These are phyloP conservation scores for Rhynchosporium graminicola DNA, from an alignment of 2,329 filamentous ascomycete genomes.

Conservation along the genomic window DNA sequence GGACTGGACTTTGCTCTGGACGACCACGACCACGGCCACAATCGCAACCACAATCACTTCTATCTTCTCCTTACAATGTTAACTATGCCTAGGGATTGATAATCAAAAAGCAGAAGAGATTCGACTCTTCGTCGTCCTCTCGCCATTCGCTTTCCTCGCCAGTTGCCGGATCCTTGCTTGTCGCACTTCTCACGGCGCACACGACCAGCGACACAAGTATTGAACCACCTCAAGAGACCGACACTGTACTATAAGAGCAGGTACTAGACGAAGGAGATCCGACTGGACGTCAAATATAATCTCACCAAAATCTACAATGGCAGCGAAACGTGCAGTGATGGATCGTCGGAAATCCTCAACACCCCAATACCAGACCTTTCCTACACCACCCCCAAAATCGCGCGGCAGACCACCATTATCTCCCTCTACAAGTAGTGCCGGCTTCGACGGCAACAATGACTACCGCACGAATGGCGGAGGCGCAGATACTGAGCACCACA, in stretches of 20 bases:
- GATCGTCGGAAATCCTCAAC: slow-evolving; percentile 43
- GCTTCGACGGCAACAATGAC: slow-evolving; percentile 39
- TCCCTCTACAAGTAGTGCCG: slow-evolving; percentile 40
- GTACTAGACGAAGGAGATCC: background rate
- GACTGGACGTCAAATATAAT: background rate
- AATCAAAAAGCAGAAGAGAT: slow-evolving; percentile 16
- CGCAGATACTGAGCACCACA: slow-evolving; percentile 40
- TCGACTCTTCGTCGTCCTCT: slow-evolving; percentile 15
- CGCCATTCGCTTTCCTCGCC: background rate
- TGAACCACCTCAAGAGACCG: background rate
- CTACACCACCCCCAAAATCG: slow-evolving; percentile 69
- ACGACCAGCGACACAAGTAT: slow-evolving; percentile 8
- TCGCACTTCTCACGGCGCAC: slow-evolving; percentile 13
- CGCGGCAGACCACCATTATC: slow-evolving; percentile 49
- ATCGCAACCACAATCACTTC: background rate
- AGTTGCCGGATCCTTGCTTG: background rate
- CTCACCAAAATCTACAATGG: slow-evolving; percentile 9
- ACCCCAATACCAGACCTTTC: slow-evolving; percentile 79
- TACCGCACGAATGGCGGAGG: slow-evolving; percentile 38
- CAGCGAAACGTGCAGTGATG: slow-evolving; percentile 25
- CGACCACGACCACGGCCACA: too few species aligned
- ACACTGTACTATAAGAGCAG: background rate
- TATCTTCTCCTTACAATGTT: slow-evolving; percentile 2
- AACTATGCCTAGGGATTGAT: slow-evolving; percentile 20
- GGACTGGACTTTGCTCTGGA: slow-evolving; percentile 5